A percentile compares a stretch with the other conserved stretches of the same genome.
These are phyloP conservation scores for Fusarium secorum DNA, from an alignment of 2,329 filamentous ascomycete species.

Conservation along the genomic window DNA sequence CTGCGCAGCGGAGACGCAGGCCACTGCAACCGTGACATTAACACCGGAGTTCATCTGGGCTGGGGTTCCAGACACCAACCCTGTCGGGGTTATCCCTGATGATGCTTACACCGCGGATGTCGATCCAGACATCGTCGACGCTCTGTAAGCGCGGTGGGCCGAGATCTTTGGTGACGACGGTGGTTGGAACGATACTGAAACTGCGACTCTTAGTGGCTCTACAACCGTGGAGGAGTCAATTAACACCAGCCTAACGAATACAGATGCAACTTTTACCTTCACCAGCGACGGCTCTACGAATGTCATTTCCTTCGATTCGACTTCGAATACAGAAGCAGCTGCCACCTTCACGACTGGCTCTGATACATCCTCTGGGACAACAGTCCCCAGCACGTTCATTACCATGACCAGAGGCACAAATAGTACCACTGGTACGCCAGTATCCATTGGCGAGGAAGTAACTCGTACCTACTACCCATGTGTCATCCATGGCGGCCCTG, in stretches of 20 bases:
- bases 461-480: not conserved
- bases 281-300: not conserved
- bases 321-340: not conserved
- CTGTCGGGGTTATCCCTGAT: rapidly evolving
- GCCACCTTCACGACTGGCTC: not conserved
- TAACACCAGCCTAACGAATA: not conserved
- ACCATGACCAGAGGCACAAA: not conserved
- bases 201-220: not conserved
- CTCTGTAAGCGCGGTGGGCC: not conserved
- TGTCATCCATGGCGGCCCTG: not conserved
- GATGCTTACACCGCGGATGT: not conserved
- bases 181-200: not conserved
- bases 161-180: not conserved
- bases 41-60: rapidly evolving
- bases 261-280: not conserved
- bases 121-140: not conserved
- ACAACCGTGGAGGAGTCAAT: not conserved
- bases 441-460: not conserved
- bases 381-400: not conserved
- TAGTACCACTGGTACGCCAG: rapidly evolving
- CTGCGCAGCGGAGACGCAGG: rapidly evolving
- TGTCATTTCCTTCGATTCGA: too few species aligned
- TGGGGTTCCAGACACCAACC: rapidly evolving
- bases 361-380: not conserved
- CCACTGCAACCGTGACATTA: not conserved